Percentiles rank a stretch among this genome's conserved stretches.
Conservation (phyloP, 352 stramenopile species). For the Phytophthora vignae region DNA sequence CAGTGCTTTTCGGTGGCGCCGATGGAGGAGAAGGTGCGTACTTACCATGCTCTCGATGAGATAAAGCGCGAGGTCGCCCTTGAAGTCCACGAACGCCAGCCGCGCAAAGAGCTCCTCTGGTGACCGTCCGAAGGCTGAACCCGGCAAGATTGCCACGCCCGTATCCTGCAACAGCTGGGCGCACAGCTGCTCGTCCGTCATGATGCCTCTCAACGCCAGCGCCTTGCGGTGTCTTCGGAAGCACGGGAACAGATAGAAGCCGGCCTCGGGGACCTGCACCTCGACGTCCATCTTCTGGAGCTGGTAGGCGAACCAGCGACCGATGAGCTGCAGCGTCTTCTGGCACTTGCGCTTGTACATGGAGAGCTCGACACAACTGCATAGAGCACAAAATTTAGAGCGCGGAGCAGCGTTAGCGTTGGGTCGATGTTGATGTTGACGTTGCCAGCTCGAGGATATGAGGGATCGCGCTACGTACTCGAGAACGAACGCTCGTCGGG, state of each 20-base stretch:
- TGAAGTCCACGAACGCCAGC: conserved; percentile 90
- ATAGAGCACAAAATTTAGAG: conserved; percentile 24
- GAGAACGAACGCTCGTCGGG: conserved; percentile 77
- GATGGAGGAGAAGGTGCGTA: conserved; percentile 25
- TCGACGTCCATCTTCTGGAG: conserved; percentile 88
- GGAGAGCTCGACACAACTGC: conserved; percentile 77
- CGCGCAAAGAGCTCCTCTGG: conserved; percentile 82
- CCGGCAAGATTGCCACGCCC: conserved; percentile 85
- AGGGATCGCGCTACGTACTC: conserved; percentile 51
- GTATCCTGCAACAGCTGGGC: conserved; percentile 84
- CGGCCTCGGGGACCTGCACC: conserved; percentile 75
- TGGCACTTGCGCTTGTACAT: conserved; percentile 87
- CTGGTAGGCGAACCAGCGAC: conserved; percentile 84
- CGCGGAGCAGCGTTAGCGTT: conserved; percentile 15
- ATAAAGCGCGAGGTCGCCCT: conserved; percentile 88
- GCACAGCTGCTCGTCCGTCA: conserved; percentile 78
- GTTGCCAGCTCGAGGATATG: conserved; percentile 12
- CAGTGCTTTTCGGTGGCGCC: conserved; percentile 18
- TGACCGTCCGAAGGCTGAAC: conserved; percentile 83
- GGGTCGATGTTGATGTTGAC: conserved; percentile 14
- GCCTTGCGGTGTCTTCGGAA: conserved; percentile 78
- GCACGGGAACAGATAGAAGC: conserved; percentile 89
- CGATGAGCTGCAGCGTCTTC: conserved; percentile 85
- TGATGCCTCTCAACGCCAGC: conserved; percentile 66
- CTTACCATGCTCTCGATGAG: conserved; percentile 89